Percentiles rank a stretch among this genome's conserved stretches.
phyloP scores from a whole-genome alignment of 2,329 filamentous ascomycete genomes.

The Cylindrodendrum hubeiense region DNA sequence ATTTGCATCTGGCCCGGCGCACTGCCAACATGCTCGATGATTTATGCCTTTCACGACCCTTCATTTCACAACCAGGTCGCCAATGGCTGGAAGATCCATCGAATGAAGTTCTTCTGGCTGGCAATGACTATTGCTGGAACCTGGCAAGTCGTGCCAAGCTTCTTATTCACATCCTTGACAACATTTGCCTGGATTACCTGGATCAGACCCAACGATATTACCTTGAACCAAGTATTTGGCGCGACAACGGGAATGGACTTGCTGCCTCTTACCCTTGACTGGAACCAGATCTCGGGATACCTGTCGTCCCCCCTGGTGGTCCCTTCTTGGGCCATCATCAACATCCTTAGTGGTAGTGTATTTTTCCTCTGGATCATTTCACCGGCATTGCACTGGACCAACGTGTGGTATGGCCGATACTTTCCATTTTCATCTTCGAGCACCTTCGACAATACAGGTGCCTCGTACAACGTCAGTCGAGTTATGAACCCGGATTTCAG shows the following conservation, averaged over 20 bases:
- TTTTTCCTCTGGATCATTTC: constrained; percentile 52
- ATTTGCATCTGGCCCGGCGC: constrained; percentile 16
- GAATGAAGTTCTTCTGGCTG: constrained; percentile 45
- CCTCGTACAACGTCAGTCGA: constrained; percentile 65
- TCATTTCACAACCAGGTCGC: constrained; percentile 8
- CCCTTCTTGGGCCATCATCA: constrained; percentile 71
- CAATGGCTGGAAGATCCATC: constrained; percentile 25
- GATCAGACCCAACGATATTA: constrained; percentile 63
- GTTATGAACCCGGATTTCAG: constrained; percentile 65
- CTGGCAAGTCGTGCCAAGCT: constrained; percentile 54
- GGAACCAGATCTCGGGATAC: constrained; percentile 63
- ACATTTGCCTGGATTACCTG: constrained; percentile 44
- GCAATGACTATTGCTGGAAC: constrained; percentile 60
- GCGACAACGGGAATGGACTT: constrained; percentile 65
- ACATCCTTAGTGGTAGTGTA: constrained; percentile 66
- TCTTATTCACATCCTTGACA: constrained; percentile 39
- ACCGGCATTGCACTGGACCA: constrained; percentile 23
- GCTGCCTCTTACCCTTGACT: constrained; percentile 64
- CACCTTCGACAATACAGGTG: constrained; percentile 71
- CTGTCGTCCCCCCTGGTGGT: constrained; percentile 69
- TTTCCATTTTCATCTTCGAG: constrained; percentile 61
- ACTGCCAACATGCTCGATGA: constrained; percentile 19
- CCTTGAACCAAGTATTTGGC: constrained; percentile 68
- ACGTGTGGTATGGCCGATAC: constrained; percentile 21
- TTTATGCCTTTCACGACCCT: constrained; percentile 20